Evolutionary conservation across 2,329 filamentous ascomycete species (phyloP).

Genomic region (Nemania sp.): DNA sequence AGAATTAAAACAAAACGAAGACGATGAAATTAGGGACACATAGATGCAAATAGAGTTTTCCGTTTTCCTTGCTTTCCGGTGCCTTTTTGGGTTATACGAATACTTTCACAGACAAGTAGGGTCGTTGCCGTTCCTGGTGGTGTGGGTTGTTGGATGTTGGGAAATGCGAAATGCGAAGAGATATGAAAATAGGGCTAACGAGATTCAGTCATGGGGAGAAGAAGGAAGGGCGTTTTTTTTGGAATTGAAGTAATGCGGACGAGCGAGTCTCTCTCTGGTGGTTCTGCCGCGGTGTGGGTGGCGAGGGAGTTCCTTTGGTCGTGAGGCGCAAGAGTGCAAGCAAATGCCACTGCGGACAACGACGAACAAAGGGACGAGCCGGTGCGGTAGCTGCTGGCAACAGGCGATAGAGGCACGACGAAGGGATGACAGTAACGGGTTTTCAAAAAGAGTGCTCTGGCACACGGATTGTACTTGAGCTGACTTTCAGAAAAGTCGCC

Average conservation of each 20-base stretch:
- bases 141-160: not conserved
- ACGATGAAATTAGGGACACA: conserved; percentile 24
- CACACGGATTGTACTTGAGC: conserved; percentile 45
- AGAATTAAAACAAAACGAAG: conserved; percentile 29
- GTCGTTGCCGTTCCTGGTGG: too few species aligned
- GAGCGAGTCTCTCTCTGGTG: conserved; percentile 30
- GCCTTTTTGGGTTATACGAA: conserved; percentile 28
- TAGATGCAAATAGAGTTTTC: conserved; percentile 9
- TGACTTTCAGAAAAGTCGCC: conserved; percentile 58
- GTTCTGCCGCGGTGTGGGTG: too few species aligned
- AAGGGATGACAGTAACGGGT: conserved; percentile 24
- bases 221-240: conserved; percentile 2
- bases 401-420: not conserved
- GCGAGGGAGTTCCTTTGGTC: conserved; percentile 19
- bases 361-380: conserved; percentile 26
- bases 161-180: too few species aligned
- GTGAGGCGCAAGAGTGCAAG: conserved; percentile 53
- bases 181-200: too few species aligned
- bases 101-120: too few species aligned
- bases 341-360: conserved; percentile 56
- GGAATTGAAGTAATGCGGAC: conserved; percentile 15
- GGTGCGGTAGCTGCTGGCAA: conserved; percentile 19
- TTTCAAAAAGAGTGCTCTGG: conserved; percentile 26
- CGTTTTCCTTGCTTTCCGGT: conserved; percentile 1
- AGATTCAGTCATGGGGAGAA: conserved; percentile 17